These are phyloP conservation scores for Dendrocalamus latiflorus DNA, from an alignment of 202 grass and related monocot species.

Conservation along the genomic window DNA sequence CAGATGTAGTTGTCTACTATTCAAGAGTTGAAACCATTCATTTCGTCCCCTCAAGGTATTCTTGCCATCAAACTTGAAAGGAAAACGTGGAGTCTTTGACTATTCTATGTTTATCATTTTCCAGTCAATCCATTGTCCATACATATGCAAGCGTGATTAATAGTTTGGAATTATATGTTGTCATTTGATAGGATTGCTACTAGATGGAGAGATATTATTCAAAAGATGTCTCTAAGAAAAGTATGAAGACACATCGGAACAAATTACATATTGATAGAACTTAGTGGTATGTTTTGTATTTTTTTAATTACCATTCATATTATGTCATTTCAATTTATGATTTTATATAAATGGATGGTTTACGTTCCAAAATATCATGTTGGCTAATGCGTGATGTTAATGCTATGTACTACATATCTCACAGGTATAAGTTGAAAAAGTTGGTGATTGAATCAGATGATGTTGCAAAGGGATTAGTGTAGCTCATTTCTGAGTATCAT, in stretches of 20 bases:
- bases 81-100: background rate
- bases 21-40: background rate
- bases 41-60: background rate
- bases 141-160: too few relatives aligned
- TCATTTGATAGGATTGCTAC: too few relatives aligned
- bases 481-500: slow-evolving; percentile 44
- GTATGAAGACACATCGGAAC: too few relatives aligned
- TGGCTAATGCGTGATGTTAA: background rate
- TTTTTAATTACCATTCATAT: too few relatives aligned
- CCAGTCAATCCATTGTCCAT: background rate
- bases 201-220: too few relatives aligned
- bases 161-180: too few relatives aligned
- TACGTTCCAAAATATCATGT: background rate
- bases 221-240: too few relatives aligned
- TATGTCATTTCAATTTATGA: too few relatives aligned
- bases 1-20: background rate
- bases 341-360: background rate
- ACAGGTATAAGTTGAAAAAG: slow-evolving; percentile 49
- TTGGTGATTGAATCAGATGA: slow-evolving; percentile 50
- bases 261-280: too few relatives aligned
- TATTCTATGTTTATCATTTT: background rate
- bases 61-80: background rate
- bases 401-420: background rate
- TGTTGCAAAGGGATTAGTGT: slow-evolving; percentile 44
- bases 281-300: too few relatives aligned